Evolutionary conservation across 192 early-diverging fungal genomes (phyloP).

Genomic region (Anaeromyces robustus): DNA sequence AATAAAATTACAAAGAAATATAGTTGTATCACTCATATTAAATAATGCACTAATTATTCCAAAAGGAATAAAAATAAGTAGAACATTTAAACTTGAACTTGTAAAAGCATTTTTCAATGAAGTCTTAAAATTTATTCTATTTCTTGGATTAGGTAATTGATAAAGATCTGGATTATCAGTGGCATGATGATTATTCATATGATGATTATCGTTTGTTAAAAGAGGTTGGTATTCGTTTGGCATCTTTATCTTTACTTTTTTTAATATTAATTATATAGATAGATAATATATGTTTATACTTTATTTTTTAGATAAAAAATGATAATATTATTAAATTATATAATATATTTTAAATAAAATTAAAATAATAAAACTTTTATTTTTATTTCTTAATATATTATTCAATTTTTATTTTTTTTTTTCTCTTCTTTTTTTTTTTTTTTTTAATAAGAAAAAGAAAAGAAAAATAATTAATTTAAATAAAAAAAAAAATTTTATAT

Average conservation of each 20-base stretch:
- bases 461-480: no score
- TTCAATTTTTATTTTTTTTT: no score
- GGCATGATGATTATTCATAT: neutral
- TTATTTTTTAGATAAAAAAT: no score
- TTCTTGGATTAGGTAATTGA: neutral
- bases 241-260: neutral
- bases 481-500: no score
- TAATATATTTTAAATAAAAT: no score
- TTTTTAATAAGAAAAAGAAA: no score
- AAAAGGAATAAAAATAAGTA: slow-evolving; percentile 63
- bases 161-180: neutral
- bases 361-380: no score
- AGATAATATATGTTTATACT: no score
- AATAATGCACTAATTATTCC: slow-evolving; percentile 49
- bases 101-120: neutral
- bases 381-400: no score
- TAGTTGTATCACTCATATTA: slow-evolving; percentile 42
- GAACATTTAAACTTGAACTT: slow-evolving; percentile 28
- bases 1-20: slow-evolving; percentile 56
- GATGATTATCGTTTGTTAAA: neutral
- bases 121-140: neutral
- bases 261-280: no score
- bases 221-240: neutral
- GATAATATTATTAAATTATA: no score
- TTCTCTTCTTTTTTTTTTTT: no score